phyloP scores from a whole-genome alignment of 129 eudicot genomes.

The Arctium minus region DNA sequence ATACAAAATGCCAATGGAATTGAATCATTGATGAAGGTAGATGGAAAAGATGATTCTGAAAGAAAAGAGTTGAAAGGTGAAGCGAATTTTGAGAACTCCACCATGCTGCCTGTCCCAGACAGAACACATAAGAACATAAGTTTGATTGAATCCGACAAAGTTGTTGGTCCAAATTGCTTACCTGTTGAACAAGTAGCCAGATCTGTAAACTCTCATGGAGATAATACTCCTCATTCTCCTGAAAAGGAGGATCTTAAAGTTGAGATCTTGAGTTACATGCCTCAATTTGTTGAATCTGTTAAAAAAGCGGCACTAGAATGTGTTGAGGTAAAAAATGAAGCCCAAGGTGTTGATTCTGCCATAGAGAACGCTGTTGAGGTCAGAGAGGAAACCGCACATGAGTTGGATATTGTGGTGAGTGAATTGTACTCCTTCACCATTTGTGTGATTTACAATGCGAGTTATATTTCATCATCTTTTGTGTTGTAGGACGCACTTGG shows the following conservation, averaged over 20 bases:
- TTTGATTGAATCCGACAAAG: not conserved
- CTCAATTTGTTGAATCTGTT: conserved; percentile 55
- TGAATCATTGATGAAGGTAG: conserved; percentile 15
- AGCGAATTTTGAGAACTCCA: conserved; percentile 6
- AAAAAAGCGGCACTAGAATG: conserved; percentile 46
- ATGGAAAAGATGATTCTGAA: conserved; percentile 20
- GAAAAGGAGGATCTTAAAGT: conserved; percentile 24
- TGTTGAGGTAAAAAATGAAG: conserved; percentile 45
- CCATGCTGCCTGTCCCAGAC: not conserved
- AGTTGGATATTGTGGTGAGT: conserved; percentile 48
- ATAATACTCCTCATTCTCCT: conserved; percentile 11
- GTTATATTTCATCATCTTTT: not conserved
- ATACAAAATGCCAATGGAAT: conserved; percentile 6
- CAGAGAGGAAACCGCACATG: conserved; percentile 34
- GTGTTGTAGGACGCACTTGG: conserved; percentile 49
- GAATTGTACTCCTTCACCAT: not conserved
- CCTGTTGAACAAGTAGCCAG: conserved; percentile 6
- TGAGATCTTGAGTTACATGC: conserved; percentile 46
- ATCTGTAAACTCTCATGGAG: conserved; percentile 12
- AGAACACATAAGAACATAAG: conserved; percentile 6
- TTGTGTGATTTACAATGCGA: not conserved
- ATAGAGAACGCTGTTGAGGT: conserved; percentile 15
- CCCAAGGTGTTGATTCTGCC: conserved; percentile 22
- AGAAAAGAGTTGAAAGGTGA: conserved; percentile 20
- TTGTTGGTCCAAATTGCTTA: not conserved